phyloP scores from a whole-genome alignment of 139 green algal species.

The Closterium sp. region DNA sequence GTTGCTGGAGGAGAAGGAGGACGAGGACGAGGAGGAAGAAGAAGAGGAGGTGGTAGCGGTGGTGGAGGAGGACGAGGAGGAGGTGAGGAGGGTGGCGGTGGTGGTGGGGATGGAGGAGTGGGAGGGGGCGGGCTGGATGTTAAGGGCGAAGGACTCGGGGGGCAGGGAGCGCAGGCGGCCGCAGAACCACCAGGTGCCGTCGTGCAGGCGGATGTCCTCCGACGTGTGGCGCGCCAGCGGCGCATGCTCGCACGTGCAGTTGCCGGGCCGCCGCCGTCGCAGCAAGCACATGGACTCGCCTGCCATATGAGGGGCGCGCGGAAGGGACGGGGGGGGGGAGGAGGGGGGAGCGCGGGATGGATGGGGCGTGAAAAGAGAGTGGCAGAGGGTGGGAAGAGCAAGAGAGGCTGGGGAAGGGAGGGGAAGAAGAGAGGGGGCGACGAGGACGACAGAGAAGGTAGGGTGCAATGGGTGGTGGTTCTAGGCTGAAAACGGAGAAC shows the following conservation, averaged over 20 bases:
- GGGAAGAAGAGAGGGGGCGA: no score
- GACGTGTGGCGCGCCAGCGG: background rate
- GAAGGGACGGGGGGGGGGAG: no score
- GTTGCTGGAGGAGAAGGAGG: background rate
- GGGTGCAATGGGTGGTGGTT: no score
- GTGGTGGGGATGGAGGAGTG: background rate
- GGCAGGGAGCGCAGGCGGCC: background rate
- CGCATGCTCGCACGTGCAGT: background rate
- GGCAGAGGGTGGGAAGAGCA: no score
- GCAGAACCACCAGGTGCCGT: background rate
- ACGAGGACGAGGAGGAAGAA: background rate
- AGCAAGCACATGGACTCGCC: conserved; percentile 1
- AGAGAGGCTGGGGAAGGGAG: no score
- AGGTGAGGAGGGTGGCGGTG: background rate
- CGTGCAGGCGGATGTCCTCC: background rate
- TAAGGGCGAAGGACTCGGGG: background rate
- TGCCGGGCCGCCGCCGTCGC: background rate
- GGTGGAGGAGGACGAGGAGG: background rate
- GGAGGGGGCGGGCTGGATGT: background rate
- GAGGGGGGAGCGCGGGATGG: no score
- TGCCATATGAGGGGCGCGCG: background rate
- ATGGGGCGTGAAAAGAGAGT: background rate
- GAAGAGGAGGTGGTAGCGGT: background rate
- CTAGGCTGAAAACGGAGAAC: no score
- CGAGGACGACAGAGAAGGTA: no score